phyloP scores from a whole-genome alignment of 129 eudicot genomes.

The Flaveria robusta region DNA sequence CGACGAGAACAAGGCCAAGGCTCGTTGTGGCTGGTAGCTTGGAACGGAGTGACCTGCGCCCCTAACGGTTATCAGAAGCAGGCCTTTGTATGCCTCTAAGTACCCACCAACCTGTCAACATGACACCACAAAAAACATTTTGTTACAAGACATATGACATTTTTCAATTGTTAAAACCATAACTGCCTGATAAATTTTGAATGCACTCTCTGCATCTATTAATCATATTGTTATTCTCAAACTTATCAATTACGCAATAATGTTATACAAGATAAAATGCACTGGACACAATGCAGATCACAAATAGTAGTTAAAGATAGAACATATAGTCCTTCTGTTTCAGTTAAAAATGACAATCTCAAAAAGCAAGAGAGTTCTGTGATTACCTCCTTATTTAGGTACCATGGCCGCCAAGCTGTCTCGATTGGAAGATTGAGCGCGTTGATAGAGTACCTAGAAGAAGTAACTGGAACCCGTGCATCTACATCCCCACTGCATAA shows the following conservation, averaged over 20 bases:
- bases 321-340: too few relatives aligned
- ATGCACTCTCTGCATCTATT: too few relatives aligned
- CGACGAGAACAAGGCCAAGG: conserved; percentile 42
- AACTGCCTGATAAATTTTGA: too few relatives aligned
- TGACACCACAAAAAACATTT: not conserved
- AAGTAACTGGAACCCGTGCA: conserved; percentile 48
- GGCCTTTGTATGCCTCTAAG: conserved; percentile 44
- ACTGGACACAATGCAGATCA: too few relatives aligned
- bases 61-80: conserved; percentile 5
- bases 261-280: too few relatives aligned
- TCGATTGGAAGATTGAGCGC: conserved; percentile 43
- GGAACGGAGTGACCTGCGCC: conserved; percentile 56
- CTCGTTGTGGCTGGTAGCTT: conserved; percentile 50
- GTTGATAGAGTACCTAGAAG: conserved; percentile 49
- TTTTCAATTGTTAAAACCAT: too few relatives aligned
- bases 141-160: too few relatives aligned
- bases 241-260: too few relatives aligned
- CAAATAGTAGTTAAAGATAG: too few relatives aligned
- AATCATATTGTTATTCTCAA: too few relatives aligned
- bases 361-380: conserved; percentile 15
- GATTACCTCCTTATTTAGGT: conserved; percentile 45
- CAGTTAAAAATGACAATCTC: not conserved
- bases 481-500: conserved; percentile 53
- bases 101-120: conserved; percentile 50
- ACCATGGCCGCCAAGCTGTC: conserved; percentile 59